A percentile compares a stretch with the other conserved stretches of the same genome.
phyloP scores from a whole-genome alignment of 139 green algal species.

The Dunaliella primolecta region DNA sequence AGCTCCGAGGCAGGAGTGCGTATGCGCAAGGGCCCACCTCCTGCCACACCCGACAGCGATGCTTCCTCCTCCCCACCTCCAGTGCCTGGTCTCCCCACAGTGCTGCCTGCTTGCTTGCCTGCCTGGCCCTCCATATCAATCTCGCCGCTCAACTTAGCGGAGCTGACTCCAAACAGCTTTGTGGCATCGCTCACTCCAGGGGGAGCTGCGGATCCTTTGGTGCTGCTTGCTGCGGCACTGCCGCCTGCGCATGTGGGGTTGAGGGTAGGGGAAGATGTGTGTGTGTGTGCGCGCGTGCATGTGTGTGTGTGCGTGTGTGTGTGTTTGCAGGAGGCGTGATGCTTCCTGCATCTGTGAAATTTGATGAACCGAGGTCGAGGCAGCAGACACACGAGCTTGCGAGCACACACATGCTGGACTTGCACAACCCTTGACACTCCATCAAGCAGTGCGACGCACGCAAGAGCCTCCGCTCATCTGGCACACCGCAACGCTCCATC shows the following conservation, averaged over 20 bases:
- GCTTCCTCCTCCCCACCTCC: not conserved
- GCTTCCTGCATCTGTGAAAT: not conserved
- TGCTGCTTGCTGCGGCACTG: not conserved
- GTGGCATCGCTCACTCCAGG: not conserved
- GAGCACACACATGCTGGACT: not conserved
- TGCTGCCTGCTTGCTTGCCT: not conserved
- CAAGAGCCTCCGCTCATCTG: too few species aligned
- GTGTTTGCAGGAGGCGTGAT: too few species aligned
- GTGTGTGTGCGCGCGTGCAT: not conserved
- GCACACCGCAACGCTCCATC: too few species aligned
- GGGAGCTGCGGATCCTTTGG: not conserved
- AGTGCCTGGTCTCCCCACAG: not conserved
- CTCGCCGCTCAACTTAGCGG: not conserved
- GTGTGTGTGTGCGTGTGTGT: not conserved
- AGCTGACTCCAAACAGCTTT: not conserved
- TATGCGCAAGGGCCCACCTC: not conserved
- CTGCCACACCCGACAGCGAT: too few species aligned
- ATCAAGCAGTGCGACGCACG: too few species aligned
- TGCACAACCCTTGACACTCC: not conserved
- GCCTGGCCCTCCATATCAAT: not conserved
- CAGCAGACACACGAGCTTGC: not conserved
- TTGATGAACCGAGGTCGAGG: not conserved
- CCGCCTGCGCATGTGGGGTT: not conserved
- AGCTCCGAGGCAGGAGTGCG: not conserved
- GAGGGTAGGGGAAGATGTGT: not conserved